Base-by-base conservation (phyloP, 2,329 filamentous ascomycete species). In the Aspergillus sp. region DNA sequence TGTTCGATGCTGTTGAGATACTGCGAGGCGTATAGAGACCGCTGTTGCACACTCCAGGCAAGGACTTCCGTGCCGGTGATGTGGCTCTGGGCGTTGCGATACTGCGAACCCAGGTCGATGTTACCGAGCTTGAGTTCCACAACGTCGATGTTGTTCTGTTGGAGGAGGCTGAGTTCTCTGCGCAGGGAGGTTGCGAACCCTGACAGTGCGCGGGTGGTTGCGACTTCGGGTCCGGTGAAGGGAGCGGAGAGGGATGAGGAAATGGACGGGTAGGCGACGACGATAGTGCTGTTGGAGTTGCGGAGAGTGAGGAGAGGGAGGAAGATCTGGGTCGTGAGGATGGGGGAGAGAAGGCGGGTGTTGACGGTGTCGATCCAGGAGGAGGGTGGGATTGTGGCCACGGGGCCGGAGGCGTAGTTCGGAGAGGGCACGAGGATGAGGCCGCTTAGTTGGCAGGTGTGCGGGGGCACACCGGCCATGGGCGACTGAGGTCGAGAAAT, bases 301-400 rank as follows among this genome's bases (percentile, higher is more conserved):
- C 89, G 83, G 56, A 87, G 83, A 10, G 69, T 90, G 55, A 93
- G 83, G 30, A 93, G 86, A 0, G 90, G 90, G n/a, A 98, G 83
- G 79, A 98, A 95, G 56, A 91, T 86, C 78, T 97, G 93, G 41
- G 93, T 89, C 5, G 91, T 92, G 55, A 96, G 85, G 66, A 98
- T 92, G 1, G 94, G 94, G 59, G 92, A 90, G 57, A 98, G 84
- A 12, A 99, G 85, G 71, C 96, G 93, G 15, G 92, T 94, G 76
- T 97, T 97, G 75, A 98, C 87, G 36, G 92, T 89, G 72, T 97
- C 92, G 65, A 91, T 91, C 80, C 96, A 95, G 69, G 87, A 89
- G 30, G 91, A 91, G 0, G 91, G 88, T 6, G 91, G 87, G 61
- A 97, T 89, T 4, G 91, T 93, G 63, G 92, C 91, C 63, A 98